These are phyloP conservation scores for Solanum rostratum DNA, from an alignment of 257 asterid species.

Conservation along the genomic window DNA sequence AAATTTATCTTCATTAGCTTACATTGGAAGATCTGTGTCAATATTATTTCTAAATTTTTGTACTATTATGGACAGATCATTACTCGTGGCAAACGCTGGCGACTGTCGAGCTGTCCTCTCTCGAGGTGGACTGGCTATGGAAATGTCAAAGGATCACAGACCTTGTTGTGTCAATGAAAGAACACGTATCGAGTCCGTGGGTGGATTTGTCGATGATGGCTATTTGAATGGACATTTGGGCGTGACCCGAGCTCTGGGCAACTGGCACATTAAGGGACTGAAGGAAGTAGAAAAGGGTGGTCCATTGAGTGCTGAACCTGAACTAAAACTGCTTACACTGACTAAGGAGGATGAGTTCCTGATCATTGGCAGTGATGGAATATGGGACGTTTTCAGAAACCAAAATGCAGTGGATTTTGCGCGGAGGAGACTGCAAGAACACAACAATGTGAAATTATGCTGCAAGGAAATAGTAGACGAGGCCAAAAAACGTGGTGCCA, in stretches of 20 bases:
- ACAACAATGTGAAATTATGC: slow-evolving; percentile 57
- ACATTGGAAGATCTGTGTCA: background rate
- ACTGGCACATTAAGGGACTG: slow-evolving; percentile 89
- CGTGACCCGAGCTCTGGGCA: slow-evolving; percentile 81
- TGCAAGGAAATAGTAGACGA: slow-evolving; percentile 73
- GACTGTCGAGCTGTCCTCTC: slow-evolving; percentile 88
- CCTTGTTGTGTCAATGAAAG: slow-evolving; percentile 56
- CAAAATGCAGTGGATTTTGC: slow-evolving; percentile 82
- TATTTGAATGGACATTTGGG: slow-evolving; percentile 69
- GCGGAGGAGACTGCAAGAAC: slow-evolving; percentile 67
- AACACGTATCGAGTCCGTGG: slow-evolving; percentile 60
- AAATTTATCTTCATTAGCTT: background rate
- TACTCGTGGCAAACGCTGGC: slow-evolving; percentile 91
- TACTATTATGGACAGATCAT: slow-evolving; percentile 35
- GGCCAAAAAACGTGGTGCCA: slow-evolving; percentile 70
- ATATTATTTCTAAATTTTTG: background rate
- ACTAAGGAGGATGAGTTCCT: slow-evolving; percentile 78
- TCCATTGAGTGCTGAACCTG: slow-evolving; percentile 92
- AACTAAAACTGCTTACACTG: slow-evolving; percentile 51
- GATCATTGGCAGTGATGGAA: slow-evolving; percentile 78
- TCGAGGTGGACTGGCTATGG: slow-evolving; percentile 60
- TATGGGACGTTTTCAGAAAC: slow-evolving; percentile 81
- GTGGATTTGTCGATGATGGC: slow-evolving; percentile 63
- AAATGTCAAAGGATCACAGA: slow-evolving; percentile 82
- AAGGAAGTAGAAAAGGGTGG: slow-evolving; percentile 56